Base-by-base conservation (phyloP, 2,329 filamentous ascomycete genomes). In the Phialophora tarda region DNA sequence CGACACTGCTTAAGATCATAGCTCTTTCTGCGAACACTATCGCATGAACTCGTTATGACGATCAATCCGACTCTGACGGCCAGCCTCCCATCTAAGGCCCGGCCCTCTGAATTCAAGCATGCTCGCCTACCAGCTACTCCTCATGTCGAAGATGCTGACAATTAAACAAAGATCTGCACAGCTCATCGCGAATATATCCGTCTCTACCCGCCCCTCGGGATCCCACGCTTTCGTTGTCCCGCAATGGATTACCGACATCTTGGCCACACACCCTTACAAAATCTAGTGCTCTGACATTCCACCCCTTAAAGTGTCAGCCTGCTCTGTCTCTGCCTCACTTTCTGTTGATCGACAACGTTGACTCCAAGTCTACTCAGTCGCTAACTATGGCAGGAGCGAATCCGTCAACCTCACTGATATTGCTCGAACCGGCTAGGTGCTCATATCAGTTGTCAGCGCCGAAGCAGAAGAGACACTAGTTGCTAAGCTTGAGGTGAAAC, bases 321-420 rank as follows among this genome's bases (percentile, higher is more conserved):
- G 48, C 38, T 51, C 50, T 26, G 59, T 17, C 59, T 30, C 59
- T 61, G 59, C 59, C 59, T 61, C 59, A 61, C 59, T 61, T 51
- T 61, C 11, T 24, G 6, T 28, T 61, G 59, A 61, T 61, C 59
- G 48, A 51, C 59, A 41, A 38, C 48, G 21, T n/a, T 41, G 28
- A 28, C 11, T 21, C 5, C 23, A 61, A 61, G 26, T 54, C 11
- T 28, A 41, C 4, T 28, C 21, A 11, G 48, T 28, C 59, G 24
- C 12, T 12, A 48, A 30, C 11, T 47, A 21, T 54, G 30, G 47
- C 17, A 14, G 30, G 12, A 24, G 12, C 50, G 17, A 38, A 8
- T 47, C 26, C 17, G 30, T 30, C 23, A 28, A 14, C 10, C 17
- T 23, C 11, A n/a, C 17, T 12, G 28, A 28, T 23, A 30, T 17